phyloP scores from a whole-genome alignment of 495 filamentous ascomycete species.

The Penicillium roqueforti region DNA sequence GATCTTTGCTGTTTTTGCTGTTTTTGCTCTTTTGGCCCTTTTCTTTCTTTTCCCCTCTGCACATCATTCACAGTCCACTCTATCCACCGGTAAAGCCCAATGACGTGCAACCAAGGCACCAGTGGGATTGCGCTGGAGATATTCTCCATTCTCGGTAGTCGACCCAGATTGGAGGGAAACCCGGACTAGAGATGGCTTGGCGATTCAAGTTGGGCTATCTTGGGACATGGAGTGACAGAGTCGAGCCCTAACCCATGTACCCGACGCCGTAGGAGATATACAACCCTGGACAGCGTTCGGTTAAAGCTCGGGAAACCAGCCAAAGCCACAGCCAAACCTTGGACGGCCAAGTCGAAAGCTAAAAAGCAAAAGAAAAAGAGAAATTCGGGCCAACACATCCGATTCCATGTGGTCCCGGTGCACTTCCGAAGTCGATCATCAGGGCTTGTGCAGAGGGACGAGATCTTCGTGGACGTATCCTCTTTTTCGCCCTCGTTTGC shows the following conservation, averaged over 20 bases:
- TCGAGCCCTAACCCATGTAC: too few relatives aligned
- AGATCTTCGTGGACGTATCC: constrained; percentile 22
- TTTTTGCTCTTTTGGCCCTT: neutral
- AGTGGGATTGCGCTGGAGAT: neutral
- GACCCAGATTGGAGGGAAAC: neutral
- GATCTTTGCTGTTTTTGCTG: neutral
- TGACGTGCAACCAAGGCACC: neutral
- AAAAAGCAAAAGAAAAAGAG: too few relatives aligned
- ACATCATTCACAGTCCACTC: neutral
- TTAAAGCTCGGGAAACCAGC: constrained; percentile 1
- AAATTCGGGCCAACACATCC: constrained; percentile 23
- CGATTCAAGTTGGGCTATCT: neutral
- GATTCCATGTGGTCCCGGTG: constrained; percentile 35
- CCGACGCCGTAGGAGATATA: too few relatives aligned
- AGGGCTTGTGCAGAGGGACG: constrained; percentile 19
- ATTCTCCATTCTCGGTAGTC: neutral
- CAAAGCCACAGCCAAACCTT: too few relatives aligned
- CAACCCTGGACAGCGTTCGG: neutral
- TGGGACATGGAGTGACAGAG: too few relatives aligned
- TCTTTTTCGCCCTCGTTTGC: neutral
- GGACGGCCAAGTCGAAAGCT: neutral
- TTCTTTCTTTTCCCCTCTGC: neutral
- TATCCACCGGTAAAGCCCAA: neutral
- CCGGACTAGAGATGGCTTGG: neutral
- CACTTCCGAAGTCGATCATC: constrained; percentile 33